These are phyloP conservation scores for Acarospora socialis DNA, from an alignment of 2,329 filamentous ascomycete genomes.

Conservation along the genomic window DNA sequence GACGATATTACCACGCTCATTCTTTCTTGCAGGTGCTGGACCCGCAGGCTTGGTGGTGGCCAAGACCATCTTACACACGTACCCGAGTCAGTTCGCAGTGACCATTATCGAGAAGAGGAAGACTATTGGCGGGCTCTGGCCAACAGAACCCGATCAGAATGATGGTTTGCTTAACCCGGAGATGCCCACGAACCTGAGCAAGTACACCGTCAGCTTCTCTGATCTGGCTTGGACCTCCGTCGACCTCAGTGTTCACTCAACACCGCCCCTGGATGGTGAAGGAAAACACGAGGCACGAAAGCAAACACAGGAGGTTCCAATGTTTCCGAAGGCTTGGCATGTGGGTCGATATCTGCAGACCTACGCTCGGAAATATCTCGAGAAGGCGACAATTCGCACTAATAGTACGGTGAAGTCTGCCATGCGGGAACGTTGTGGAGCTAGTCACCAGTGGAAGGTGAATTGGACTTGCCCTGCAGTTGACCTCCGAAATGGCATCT, in stretches of 20 bases:
- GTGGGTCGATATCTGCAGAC: conserved; percentile 56
- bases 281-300: too few species aligned
- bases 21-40: conserved; percentile 56
- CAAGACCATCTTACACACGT: conserved; percentile 55
- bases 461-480: too few species aligned
- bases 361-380: conserved; percentile 48
- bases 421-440: conserved; percentile 9
- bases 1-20: too few species aligned
- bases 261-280: conserved; percentile 24
- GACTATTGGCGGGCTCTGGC: conserved; percentile 68
- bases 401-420: conserved; percentile 25
- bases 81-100: conserved; percentile 45
- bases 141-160: conserved; percentile 39
- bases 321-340: conserved; percentile 64
- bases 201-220: conserved; percentile 53
- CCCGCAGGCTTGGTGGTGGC: conserved; percentile 55
- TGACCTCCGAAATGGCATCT: too few species aligned
- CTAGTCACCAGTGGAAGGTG: conserved; percentile 26
- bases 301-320: conserved; percentile 40
- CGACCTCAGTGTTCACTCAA: conserved; percentile 55
- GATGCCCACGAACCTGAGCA: too few species aligned
- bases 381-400: conserved; percentile 35
- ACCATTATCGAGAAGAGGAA: conserved; percentile 54
- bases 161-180: too few species aligned
- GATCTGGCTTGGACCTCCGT: conserved; percentile 71